Percentiles rank a stretch among this genome's conserved stretches.
These are phyloP conservation scores for Bauhinia variegata DNA, from an alignment of 306 rosid species.

Conservation along the genomic window DNA sequence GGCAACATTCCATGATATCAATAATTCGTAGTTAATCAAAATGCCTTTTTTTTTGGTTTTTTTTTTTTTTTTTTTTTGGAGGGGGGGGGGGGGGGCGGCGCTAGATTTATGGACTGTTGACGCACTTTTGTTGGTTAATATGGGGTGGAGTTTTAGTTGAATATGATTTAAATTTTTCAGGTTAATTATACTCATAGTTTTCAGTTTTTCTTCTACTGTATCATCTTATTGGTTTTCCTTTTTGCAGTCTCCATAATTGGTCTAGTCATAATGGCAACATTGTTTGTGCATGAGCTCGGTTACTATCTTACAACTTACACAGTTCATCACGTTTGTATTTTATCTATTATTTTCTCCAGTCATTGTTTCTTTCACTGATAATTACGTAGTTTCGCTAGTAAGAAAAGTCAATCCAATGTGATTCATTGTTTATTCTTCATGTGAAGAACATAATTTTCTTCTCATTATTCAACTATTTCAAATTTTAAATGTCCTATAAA, in stretches of 20 bases:
- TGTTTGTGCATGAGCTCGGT: slow-evolving; percentile 86
- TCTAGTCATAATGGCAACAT: slow-evolving; percentile 72
- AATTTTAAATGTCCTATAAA: neutral
- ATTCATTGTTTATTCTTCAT: neutral
- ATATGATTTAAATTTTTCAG: too few relatives aligned
- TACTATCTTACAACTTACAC: slow-evolving; percentile 84
- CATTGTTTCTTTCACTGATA: neutral
- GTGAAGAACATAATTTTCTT: neutral
- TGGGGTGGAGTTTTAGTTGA: too few relatives aligned
- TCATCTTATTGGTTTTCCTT: neutral
- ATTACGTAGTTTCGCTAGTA: too few relatives aligned
- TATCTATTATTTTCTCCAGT: neutral
- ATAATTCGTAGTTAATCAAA: too few relatives aligned
- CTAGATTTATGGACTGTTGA: too few relatives aligned
- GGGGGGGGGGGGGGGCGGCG: too few relatives aligned
- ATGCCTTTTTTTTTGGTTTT: too few relatives aligned
- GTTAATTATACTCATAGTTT: neutral
- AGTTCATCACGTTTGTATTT: slow-evolving; percentile 72
- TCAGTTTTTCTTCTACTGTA: neutral
- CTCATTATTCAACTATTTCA: neutral
- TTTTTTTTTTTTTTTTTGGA: too few relatives aligned
- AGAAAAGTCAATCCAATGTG: neutral
- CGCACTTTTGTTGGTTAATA: too few relatives aligned
- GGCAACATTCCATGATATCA: too few relatives aligned
- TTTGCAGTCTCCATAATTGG: slow-evolving; percentile 77